Conservation (phyloP, 352 stramenopile species). For the Phytophthora vignae region DNA sequence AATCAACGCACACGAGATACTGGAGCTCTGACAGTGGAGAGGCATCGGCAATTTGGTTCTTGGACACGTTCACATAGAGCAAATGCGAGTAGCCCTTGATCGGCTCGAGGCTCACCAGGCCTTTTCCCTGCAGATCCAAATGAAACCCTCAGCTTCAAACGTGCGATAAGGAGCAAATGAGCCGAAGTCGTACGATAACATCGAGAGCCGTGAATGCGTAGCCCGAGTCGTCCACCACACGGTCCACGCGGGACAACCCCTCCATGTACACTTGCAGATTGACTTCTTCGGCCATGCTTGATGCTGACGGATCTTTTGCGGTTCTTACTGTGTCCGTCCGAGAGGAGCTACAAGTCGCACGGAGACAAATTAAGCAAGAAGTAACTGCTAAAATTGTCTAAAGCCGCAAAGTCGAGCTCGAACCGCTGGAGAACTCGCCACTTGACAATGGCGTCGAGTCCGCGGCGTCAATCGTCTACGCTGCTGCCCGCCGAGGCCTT, state of each 20-base stretch:
- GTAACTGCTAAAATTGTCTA: neutral
- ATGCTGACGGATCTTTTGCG: neutral
- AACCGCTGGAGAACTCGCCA: neutral
- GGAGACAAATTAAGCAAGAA: neutral
- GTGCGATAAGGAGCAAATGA: no score
- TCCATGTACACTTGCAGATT: conserved; percentile 63
- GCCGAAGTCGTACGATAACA: conserved; percentile 44
- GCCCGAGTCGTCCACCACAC: conserved; percentile 75
- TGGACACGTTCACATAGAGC: conserved; percentile 74
- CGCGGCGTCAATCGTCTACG: conserved; percentile 23
- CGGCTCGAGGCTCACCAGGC: conserved; percentile 57
- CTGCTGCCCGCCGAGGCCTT: conserved; percentile 45
- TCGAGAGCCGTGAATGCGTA: conserved; percentile 83
- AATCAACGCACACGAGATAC: conserved; percentile 66
- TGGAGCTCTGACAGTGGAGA: conserved; percentile 58
- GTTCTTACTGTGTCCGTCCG: neutral
- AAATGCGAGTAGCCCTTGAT: conserved; percentile 73
- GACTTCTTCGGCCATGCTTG: conserved; percentile 40
- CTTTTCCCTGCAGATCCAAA: conserved; percentile 52
- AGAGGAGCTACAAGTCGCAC: neutral
- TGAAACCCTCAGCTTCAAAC: neutral
- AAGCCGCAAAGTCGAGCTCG: neutral
- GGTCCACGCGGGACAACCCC: conserved; percentile 77
- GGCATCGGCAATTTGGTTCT: conserved; percentile 71
- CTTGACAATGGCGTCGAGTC: conserved; percentile 15